Evolutionary conservation across 768 basidiomycete genomes (phyloP).

Genomic region (Sarcodon sp.): DNA sequence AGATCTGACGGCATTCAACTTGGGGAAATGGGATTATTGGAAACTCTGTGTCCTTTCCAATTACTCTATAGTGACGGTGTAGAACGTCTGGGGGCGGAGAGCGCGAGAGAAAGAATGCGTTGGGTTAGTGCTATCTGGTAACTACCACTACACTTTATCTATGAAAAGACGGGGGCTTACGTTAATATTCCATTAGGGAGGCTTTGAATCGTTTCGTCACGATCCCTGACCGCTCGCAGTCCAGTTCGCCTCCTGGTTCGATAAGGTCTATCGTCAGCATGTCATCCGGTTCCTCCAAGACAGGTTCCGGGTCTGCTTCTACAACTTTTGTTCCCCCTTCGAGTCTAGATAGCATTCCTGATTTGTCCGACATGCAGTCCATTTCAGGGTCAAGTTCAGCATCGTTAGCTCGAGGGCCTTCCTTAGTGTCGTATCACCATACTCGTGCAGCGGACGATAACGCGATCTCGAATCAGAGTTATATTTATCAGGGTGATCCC

Average conservation of each 20-base stretch:
- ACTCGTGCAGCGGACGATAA: slow-evolving; percentile 64
- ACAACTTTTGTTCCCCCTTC: slow-evolving; percentile 66
- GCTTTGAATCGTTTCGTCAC: slow-evolving; percentile 55
- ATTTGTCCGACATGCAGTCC: slow-evolving; percentile 50
- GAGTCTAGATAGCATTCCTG: slow-evolving; percentile 45
- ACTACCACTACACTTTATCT: slow-evolving; percentile 13
- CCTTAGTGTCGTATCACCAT: slow-evolving; percentile 46
- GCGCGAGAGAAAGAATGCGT: slow-evolving; percentile 70
- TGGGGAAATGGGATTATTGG: slow-evolving; percentile 31
- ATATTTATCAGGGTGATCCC: slow-evolving; percentile 60
- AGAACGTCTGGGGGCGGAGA: slow-evolving; percentile 82
- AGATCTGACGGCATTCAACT: slow-evolving; percentile 26
- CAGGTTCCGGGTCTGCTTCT: slow-evolving; percentile 39
- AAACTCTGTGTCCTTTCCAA: slow-evolving; percentile 81
- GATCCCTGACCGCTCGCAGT: slow-evolving; percentile 31
- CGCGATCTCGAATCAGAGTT: slow-evolving; percentile 50
- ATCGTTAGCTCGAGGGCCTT: slow-evolving; percentile 27
- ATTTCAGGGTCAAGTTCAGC: slow-evolving; percentile 29
- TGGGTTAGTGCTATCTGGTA: slow-evolving; percentile 92
- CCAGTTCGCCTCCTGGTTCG: slow-evolving; percentile 40
- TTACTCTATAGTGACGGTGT: slow-evolving; percentile 84
- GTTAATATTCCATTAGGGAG: slow-evolving; percentile 38
- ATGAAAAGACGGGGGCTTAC: neutral
- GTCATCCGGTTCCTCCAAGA: slow-evolving; percentile 24
- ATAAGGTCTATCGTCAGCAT: slow-evolving; percentile 61